phyloP scores from a whole-genome alignment of 306 rosid genomes.

The Lupinus albus region DNA sequence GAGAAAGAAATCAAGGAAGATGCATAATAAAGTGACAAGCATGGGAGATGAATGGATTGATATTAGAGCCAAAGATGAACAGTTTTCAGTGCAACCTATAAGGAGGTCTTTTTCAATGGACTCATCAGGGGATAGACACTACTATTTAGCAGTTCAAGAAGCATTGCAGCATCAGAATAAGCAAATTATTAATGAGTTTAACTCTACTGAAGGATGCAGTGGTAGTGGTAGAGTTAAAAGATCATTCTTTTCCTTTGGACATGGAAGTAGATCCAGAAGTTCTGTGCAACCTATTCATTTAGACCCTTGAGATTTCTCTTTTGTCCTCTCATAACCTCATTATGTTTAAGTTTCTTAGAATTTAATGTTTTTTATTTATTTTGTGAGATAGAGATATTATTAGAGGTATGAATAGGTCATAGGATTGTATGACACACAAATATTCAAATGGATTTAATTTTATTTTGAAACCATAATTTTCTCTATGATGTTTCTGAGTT shows the following conservation, averaged over 20 bases:
- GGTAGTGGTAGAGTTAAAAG: slow-evolving; percentile 63
- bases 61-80: slow-evolving; percentile 74
- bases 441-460: slow-evolving; percentile 50
- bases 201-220: slow-evolving; percentile 63
- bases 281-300: slow-evolving; percentile 65
- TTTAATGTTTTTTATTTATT: not conserved
- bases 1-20: slow-evolving; percentile 53
- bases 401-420: slow-evolving; percentile 58
- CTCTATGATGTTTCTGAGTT: slow-evolving; percentile 12
- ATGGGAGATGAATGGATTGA: slow-evolving; percentile 94
- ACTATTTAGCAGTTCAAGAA: slow-evolving; percentile 75
- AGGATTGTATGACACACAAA: slow-evolving; percentile 56
- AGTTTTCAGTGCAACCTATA: slow-evolving; percentile 74
- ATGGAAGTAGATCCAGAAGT: slow-evolving; percentile 74
- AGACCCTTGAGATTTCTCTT: slow-evolving; percentile 48
- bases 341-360: slow-evolving; percentile 39
- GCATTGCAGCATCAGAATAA: slow-evolving; percentile 60
- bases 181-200: slow-evolving; percentile 43
- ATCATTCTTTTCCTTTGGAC: slow-evolving; percentile 84
- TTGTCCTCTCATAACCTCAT: not conserved
- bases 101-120: slow-evolving; percentile 95
- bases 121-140: slow-evolving; percentile 73
- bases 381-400: slow-evolving; percentile 42
- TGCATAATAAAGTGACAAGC: slow-evolving; percentile 68
- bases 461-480: slow-evolving; percentile 29